These are phyloP conservation scores for Corymbia calophylla DNA, from an alignment of 441 rosid species.

Conservation along the genomic window DNA sequence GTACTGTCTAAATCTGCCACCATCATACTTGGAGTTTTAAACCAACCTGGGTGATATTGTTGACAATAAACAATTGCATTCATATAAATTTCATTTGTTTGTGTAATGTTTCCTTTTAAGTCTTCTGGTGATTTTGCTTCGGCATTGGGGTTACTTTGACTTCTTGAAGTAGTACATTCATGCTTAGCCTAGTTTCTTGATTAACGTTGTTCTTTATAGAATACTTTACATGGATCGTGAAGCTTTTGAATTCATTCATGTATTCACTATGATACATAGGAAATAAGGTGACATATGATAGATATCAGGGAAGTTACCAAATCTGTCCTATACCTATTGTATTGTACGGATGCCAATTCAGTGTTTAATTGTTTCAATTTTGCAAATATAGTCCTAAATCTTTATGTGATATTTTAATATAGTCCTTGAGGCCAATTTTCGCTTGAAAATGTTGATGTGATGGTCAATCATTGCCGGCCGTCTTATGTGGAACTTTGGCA, in stretches of 20 bases:
- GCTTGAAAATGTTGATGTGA: neutral
- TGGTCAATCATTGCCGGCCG: rapidly evolving
- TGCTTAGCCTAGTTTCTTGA: neutral
- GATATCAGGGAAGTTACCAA: neutral
- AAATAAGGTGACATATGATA: neutral
- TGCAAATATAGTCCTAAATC: neutral
- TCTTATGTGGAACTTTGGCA: neutral
- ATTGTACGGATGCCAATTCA: neutral
- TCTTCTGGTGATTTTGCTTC: neutral
- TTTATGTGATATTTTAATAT: neutral
- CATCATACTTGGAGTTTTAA: neutral
- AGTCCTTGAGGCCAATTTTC: neutral
- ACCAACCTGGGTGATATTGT: neutral
- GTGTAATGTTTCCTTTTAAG: neutral
- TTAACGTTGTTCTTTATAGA: neutral
- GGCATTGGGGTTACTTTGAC: neutral
- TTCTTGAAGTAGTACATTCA: neutral
- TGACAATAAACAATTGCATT: neutral
- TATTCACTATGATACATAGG: neutral
- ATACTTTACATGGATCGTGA: neutral
- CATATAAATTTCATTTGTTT: neutral
- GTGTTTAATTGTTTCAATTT: neutral
- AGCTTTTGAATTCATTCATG: neutral
- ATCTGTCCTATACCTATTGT: neutral
- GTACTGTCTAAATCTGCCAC: neutral